Evolutionary conservation across 371 early-diverging fungal species (phyloP).

Genomic region (Amoeboaphelidium protococcarum): DNA sequence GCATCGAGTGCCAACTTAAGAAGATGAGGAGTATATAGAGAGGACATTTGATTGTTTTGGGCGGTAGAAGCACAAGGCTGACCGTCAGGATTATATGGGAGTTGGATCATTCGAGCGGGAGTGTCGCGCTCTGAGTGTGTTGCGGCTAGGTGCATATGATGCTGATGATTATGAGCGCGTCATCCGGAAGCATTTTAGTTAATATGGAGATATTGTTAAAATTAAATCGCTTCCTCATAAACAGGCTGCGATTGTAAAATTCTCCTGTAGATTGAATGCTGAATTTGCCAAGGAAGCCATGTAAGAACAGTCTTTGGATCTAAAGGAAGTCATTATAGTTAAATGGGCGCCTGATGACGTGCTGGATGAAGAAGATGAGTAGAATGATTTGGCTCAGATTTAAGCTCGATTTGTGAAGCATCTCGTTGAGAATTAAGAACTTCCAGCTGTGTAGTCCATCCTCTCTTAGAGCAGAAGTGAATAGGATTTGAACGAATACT

Average conservation of each 20-base stretch:
- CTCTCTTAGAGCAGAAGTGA: too few relatives aligned
- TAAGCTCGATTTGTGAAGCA: too few relatives aligned
- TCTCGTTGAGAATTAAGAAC: too few relatives aligned
- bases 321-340: slow-evolving; percentile 18
- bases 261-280: slow-evolving; percentile 31
- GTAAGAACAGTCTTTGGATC: slow-evolving; percentile 47
- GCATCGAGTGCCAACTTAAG: slow-evolving; percentile 37
- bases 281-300: slow-evolving; percentile 78
- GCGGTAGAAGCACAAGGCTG: slow-evolving; percentile 18
- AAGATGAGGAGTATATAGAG: slow-evolving; percentile 26
- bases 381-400: too few relatives aligned
- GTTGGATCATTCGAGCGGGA: slow-evolving; percentile 52
- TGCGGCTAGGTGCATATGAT: slow-evolving; percentile 26
- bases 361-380: too few relatives aligned
- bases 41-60: slow-evolving; percentile 53
- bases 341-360: too few relatives aligned
- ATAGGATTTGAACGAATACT: too few relatives aligned
- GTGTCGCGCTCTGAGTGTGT: slow-evolving; percentile 47
- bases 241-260: slow-evolving; percentile 55
- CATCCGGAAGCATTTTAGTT: slow-evolving; percentile 36
- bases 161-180: slow-evolving; percentile 22
- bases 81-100: not conserved
- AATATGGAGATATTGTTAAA: slow-evolving; percentile 47
- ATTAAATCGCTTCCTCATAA: slow-evolving; percentile 28
- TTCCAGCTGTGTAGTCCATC: too few relatives aligned